Evolutionary conservation across 2,329 filamentous ascomycete genomes (phyloP).

Genomic region (Cladosporium sp.): DNA sequence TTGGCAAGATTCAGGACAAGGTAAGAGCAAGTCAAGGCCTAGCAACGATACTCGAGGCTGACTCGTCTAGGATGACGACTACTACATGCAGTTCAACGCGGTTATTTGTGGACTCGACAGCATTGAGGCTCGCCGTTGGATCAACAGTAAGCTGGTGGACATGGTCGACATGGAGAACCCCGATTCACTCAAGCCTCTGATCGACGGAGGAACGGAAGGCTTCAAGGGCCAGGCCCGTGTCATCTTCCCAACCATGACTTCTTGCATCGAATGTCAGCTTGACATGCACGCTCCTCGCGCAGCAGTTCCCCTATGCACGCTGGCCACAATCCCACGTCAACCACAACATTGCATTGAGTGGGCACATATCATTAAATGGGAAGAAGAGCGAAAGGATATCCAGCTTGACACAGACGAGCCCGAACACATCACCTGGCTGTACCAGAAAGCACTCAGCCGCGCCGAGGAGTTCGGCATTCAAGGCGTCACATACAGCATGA

Average conservation of each 20-base stretch:
- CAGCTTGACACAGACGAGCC: slow-evolving; percentile 92
- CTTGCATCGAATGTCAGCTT: slow-evolving; percentile 95
- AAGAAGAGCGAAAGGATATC: slow-evolving; percentile 65
- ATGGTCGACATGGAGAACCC: slow-evolving; percentile 81
- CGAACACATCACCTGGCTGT: slow-evolving; percentile 96
- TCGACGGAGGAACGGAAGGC: slow-evolving; percentile 95
- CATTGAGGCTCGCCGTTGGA: slow-evolving; percentile 97
- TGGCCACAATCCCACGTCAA: slow-evolving; percentile 92
- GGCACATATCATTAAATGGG: slow-evolving; percentile 98
- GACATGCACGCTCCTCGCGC: slow-evolving; percentile 98
- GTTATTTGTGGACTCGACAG: slow-evolving; percentile 93
- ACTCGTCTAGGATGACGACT: slow-evolving; percentile 63
- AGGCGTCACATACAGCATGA: slow-evolving; percentile 91
- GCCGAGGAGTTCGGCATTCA: slow-evolving; percentile 84
- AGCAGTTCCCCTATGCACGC: slow-evolving; percentile 93
- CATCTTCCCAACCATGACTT: slow-evolving; percentile 85
- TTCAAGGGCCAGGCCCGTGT: slow-evolving; percentile 97
- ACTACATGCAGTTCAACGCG: slow-evolving; percentile 95
- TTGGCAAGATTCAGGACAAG: slow-evolving; percentile 93
- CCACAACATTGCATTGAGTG: slow-evolving; percentile 98
- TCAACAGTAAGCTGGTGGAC: slow-evolving; percentile 86
- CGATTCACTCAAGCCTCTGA: slow-evolving; percentile 85
- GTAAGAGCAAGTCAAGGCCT: not conserved
- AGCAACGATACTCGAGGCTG: not conserved
- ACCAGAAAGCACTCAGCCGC: slow-evolving; percentile 73